phyloP scores from a whole-genome alignment of 495 filamentous ascomycete genomes.

The Annulohypoxylon moriforme region DNA sequence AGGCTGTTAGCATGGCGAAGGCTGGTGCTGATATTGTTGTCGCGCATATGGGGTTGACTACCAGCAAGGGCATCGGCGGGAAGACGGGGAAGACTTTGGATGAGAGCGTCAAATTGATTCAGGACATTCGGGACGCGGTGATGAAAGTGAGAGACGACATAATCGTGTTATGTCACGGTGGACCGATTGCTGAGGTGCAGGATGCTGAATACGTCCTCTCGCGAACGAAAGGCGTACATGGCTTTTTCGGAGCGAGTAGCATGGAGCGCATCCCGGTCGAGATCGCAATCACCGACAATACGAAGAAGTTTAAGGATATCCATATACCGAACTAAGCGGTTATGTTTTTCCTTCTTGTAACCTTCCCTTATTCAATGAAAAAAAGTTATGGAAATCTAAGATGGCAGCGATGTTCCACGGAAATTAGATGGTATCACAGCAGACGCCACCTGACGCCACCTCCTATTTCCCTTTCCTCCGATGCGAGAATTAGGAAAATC shows the following conservation, averaged over 20 bases:
- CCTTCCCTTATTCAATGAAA: neutral
- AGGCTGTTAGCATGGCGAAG: conserved; percentile 68
- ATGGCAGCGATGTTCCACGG: neutral
- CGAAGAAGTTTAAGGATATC: conserved; percentile 68
- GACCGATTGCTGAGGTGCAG: conserved; percentile 69
- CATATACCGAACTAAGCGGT: conserved; percentile 9
- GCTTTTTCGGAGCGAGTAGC: conserved; percentile 77
- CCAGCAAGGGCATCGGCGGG: conserved; percentile 72
- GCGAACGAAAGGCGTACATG: conserved; percentile 70
- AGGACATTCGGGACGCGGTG: conserved; percentile 72
- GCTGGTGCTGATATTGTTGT: conserved; percentile 76
- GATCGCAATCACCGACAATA: conserved; percentile 70
- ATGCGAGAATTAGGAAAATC: neutral
- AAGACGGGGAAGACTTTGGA: conserved; percentile 69
- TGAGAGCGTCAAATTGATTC: conserved; percentile 67
- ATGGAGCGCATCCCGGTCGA: conserved; percentile 80
- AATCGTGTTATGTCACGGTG: conserved; percentile 77
- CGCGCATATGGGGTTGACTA: conserved; percentile 76
- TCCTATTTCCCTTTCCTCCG: too few relatives aligned
- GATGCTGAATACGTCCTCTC: conserved; percentile 72
- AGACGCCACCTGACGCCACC: too few relatives aligned
- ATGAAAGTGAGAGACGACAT: conserved; percentile 64
- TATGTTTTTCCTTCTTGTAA: neutral
- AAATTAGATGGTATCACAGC: neutral
- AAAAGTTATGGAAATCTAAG: neutral